Base-by-base conservation (phyloP, 345 rosid species). In the Cardamine chenopodiifolia region DNA sequence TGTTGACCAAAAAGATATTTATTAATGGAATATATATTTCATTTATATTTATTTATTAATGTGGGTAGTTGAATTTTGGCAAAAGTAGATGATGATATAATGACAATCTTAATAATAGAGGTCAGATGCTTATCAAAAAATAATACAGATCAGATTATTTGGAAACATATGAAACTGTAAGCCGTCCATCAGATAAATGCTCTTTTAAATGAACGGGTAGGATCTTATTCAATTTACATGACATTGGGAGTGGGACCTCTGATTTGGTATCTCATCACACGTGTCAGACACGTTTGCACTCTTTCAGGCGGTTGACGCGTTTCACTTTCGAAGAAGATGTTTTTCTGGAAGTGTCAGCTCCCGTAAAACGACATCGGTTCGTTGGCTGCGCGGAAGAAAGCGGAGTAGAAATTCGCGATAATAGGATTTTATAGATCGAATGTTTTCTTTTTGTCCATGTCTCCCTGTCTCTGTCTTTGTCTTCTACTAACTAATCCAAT, bases 291-390 rank as follows among this genome's bases (percentile, higher is more conserved):
- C 79, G 79, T 28, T 68, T 61, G 74, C 79, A 40, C 63, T 52
- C 22, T 52, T 68, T 75, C 69, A 68, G 79, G 79, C 69, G 79
- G 68, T 75, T 75, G 74, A 75, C 79, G 79, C 79, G 74, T 68
- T 68, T 68, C 62, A 6, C 15, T 31, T 28, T 44, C n/a, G 12
- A 13, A 29, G 37, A 40, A 15, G 34, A 63, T 53, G 63, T 40
- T 49, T 50, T 39, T 61, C 39, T 37, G 7, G 9, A 26, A 49
- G 8, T 53, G 45, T 52, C 3, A 61, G 13, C 19, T 52, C 28
- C 20, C 19, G 19, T 17, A 5, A 48, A 49, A 66, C 68, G 73
- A 7, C 54, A 7, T 10, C 73, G 68, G 57, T 73, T 37, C 29
- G 1, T 58, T 23, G 13, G 8, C 15, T 55, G 17, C 3, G 19